Evolutionary conservation across 1,284 basidiomycete genomes (phyloP).

Genomic region (Apiotrichum porosum): DNA sequence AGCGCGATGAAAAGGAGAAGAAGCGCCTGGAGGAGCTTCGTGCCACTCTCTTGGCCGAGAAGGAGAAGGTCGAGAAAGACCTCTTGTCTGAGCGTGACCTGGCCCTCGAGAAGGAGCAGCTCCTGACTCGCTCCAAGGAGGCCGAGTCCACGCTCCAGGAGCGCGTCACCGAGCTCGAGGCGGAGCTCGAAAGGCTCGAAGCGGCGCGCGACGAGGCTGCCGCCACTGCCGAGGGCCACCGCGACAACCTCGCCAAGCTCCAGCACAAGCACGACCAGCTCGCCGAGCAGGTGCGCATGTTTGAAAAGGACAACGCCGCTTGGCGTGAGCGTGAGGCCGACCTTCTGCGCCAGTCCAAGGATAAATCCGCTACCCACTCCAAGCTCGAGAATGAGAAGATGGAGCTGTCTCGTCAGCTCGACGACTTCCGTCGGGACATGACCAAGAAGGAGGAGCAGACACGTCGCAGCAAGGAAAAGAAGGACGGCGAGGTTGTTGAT

Average conservation of each 20-base stretch:
- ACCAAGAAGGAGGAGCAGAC: slow-evolving; percentile 76
- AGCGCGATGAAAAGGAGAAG: slow-evolving; percentile 75
- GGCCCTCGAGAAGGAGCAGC: slow-evolving; percentile 73
- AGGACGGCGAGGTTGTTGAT: slow-evolving; percentile 63
- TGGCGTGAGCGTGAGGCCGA: slow-evolving; percentile 65
- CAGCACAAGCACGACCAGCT: slow-evolving; percentile 66
- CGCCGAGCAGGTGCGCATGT: slow-evolving; percentile 70
- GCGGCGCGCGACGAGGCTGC: slow-evolving; percentile 74
- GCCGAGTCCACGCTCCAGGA: slow-evolving; percentile 80
- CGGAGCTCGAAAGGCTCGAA: slow-evolving; percentile 78
- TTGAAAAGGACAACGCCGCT: slow-evolving; percentile 70
- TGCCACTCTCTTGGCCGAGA: slow-evolving; percentile 73
- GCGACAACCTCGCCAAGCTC: slow-evolving; percentile 25
- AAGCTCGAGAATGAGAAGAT: slow-evolving; percentile 54
- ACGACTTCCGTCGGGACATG: slow-evolving; percentile 68
- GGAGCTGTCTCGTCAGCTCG: slow-evolving; percentile 60
- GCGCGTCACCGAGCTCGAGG: slow-evolving; percentile 71
- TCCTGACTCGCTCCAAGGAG: slow-evolving; percentile 80
- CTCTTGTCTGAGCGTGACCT: slow-evolving; percentile 77
- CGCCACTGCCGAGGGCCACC: slow-evolving; percentile 16
- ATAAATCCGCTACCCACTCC: slow-evolving; percentile 26
- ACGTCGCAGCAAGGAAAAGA: slow-evolving; percentile 67
- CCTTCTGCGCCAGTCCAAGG: slow-evolving; percentile 47
- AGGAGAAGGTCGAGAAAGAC: slow-evolving; percentile 71
- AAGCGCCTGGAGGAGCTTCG: slow-evolving; percentile 71